Evolutionary conservation across 1,284 basidiomycete genomes (phyloP), one percentile per base, ranked within the genome.

Genomic region (Malassezia yamatoensis): DNA sequence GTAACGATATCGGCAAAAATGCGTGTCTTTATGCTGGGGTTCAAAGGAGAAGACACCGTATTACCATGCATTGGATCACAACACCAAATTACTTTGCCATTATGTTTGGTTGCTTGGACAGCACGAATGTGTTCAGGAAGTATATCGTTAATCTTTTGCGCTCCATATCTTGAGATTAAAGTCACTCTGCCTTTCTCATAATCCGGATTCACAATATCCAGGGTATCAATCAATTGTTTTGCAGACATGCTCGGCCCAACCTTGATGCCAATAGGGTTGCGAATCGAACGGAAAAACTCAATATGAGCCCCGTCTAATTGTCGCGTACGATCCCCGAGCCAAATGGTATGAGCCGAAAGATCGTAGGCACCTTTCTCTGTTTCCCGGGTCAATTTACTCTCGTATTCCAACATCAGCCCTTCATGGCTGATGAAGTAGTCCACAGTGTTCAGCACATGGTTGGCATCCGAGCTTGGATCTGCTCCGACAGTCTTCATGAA

Each of bases 1-100:
- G 81, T 81, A 54, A 96, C 86, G 70, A 98, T 88, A 49, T 90
- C 89, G 38, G 84, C 83, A 70, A 96, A 96, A 72, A 89, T 81
- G 24, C 91, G 83, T 0, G 90, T 96, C 54, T 74, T 75, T 47
- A 74, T 57, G 18, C 51, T 58, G 13, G 70, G 60, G 42, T 70
- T 61, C 12, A 64, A 54, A n/a, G 62, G 66, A 32, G 68, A 68
- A 35, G 69, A 61, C 29, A 67, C 61, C 0, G 73, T 74, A 49
- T 90, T 90, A 78, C 88, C 88, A 66, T 93, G 89, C 93, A 96
- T 96, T 1, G 93, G 90, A 77, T 98, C 93, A 70, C 88, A 94
- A 51, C 93, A 83, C 86, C 90, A 94, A 24, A 86, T 83, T 2
- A 96, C 88, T 3, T 86, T 84, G 72, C 62, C 59, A 0, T 54